These are phyloP conservation scores for Globisporangium spinosum DNA, from an alignment of 352 stramenopile species.

Conservation along the genomic window DNA sequence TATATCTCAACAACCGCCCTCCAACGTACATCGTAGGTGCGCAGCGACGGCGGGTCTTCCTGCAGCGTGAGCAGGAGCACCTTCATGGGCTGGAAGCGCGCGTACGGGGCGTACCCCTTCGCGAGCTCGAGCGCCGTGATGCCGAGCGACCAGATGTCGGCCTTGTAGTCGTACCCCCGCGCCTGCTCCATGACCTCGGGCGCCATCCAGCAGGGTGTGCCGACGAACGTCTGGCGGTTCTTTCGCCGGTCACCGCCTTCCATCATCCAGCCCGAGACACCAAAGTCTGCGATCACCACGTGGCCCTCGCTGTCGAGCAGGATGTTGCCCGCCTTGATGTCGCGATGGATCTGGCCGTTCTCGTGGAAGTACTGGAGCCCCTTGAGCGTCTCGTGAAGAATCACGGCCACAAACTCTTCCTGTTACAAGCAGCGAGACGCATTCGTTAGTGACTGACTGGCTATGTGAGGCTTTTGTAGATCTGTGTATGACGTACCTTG, in stretches of 20 bases:
- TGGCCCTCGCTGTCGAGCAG: conserved; percentile 91
- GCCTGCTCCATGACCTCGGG: conserved; percentile 91
- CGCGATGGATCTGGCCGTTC: conserved; percentile 97
- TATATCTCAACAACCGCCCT: neutral
- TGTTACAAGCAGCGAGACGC: neutral
- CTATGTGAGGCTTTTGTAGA: neutral
- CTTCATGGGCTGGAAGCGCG: conserved; percentile 98
- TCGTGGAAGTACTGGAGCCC: conserved; percentile 99
- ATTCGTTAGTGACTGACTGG: neutral
- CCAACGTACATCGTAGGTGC: conserved; percentile 82
- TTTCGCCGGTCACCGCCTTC: conserved; percentile 92
- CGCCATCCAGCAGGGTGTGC: conserved; percentile 97
- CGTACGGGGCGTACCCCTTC: conserved; percentile 98
- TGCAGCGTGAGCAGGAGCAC: conserved; percentile 96
- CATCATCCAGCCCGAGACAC: conserved; percentile 98
- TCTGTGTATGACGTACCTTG: conserved; percentile 26
- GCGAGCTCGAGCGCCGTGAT: conserved; percentile 98
- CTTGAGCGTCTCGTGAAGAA: conserved; percentile 96
- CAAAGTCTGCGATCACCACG: conserved; percentile 98
- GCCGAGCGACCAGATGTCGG: conserved; percentile 99
- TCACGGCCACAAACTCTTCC: conserved; percentile 96
- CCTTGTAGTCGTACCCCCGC: conserved; percentile 93
- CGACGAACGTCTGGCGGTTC: conserved; percentile 97
- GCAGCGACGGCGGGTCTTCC: conserved; percentile 92
- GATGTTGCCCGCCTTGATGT: conserved; percentile 99